These are phyloP conservation scores for Closterium sp. DNA, from an alignment of 139 green algal species.

Conservation along the genomic window DNA sequence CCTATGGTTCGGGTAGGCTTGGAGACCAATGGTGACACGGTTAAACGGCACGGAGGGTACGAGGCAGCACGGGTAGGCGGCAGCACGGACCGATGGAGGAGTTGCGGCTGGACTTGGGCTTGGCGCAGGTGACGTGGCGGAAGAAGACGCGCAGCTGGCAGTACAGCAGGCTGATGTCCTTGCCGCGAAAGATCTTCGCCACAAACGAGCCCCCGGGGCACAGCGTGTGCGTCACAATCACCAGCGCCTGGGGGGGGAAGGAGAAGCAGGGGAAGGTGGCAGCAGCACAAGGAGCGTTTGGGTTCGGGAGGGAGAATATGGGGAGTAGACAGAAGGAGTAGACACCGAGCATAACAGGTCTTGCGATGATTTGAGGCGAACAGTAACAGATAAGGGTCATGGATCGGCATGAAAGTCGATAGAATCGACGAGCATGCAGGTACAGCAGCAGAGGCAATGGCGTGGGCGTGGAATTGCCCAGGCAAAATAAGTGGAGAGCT, in stretches of 20 bases:
- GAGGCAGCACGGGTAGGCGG: no score
- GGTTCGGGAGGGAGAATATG: background rate
- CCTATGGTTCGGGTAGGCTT: no score
- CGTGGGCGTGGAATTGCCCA: background rate
- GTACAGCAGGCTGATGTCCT: slow-evolving; percentile 89
- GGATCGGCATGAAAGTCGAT: no score
- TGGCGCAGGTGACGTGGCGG: slow-evolving; percentile 82
- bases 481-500: background rate
- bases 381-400: no score
- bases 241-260: slow-evolving; percentile 29
- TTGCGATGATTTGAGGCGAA: no score
- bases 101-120: slow-evolving; percentile 90
- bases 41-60: no score
- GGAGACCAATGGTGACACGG: no score
- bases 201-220: slow-evolving; percentile 83
- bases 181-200: slow-evolving; percentile 68
- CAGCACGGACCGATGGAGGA: slow-evolving; percentile 71
- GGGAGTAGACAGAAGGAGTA: background rate
- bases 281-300: background rate
- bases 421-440: background rate
- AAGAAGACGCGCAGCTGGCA: slow-evolving; percentile 90
- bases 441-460: background rate
- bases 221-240: slow-evolving; percentile 82
- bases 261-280: background rate
- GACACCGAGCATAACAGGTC: no score